Evolutionary conservation across 2,329 filamentous ascomycete species (phyloP), one percentile per base, ranked within the genome.

Genomic region (Fusarium sp.): DNA sequence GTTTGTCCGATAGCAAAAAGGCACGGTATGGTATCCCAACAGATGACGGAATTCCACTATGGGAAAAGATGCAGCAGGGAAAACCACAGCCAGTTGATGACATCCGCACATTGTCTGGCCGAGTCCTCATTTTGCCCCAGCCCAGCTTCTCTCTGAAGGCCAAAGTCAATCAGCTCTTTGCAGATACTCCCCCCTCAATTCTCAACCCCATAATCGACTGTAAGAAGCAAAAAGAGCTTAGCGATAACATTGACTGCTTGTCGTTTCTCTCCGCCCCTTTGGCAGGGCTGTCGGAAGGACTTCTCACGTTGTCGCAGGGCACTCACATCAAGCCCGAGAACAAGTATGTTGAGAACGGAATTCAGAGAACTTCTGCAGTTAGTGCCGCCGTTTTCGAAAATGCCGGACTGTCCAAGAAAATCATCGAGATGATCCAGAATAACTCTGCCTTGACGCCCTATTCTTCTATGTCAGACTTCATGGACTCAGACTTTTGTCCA

Each of bases 1-100:
- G 70, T 1, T 45, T 59, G 3, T 66, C 66, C 1, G 56, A 59
- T 28, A 28, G 43, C 14, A 59, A 48, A 10, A 20, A 35, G 0
- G 41, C 35, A 4, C 20, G 57, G 19, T 61, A 61, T 37, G 53
- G 53, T 0, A 15, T 44, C 1, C 17, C 40, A 43, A 11, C 24
- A 44, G 24, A 19, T 8, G 22, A 44, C 22, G 7, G 22, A 44
- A 22, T 45, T 32, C 49, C 49, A 17, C 19, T 51, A 7, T 51
- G 49, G 49, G n/a, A 51, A 26, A 26, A 26, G 24, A 26, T 26
- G 24, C 24, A 26, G 24, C 5, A 26, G 24, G 24, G 24, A 26
- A 26, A 26, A 26, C 24, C 24, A 26, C 24, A 26, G 24, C 24
- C 24, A 26, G 24, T 26, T 26, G 24, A 26, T 7, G 24, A 26